phyloP scores from a whole-genome alignment of 2,329 filamentous ascomycete genomes.

The Incumbomyces delicatus region DNA sequence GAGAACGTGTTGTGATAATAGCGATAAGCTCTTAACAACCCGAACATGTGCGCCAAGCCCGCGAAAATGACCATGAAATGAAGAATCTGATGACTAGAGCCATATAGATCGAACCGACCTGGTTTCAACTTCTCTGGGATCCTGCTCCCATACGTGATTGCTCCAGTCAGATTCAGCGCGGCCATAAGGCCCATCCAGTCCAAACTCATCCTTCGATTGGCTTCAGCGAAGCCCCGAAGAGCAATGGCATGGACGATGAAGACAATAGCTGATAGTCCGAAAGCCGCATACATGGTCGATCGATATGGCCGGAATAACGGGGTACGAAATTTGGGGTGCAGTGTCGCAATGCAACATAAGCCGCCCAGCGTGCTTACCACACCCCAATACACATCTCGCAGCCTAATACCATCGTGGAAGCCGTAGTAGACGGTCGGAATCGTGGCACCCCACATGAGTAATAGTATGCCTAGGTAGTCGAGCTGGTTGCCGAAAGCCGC shows the following conservation, averaged over 20 bases:
- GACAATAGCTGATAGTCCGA: too few species aligned
- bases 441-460: conserved; percentile 53
- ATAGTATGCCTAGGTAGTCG: conserved; percentile 53
- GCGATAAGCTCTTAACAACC: conserved; percentile 26
- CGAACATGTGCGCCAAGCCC: conserved; percentile 29
- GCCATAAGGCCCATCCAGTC: too few species aligned
- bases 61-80: conserved; percentile 39
- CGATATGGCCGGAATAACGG: too few species aligned
- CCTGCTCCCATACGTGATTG: conserved; percentile 16
- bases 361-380: too few species aligned
- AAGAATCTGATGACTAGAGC: conserved; percentile 42
- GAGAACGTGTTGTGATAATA: too few species aligned
- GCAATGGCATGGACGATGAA: too few species aligned
- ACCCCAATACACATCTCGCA: conserved; percentile 27
- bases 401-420: conserved; percentile 25
- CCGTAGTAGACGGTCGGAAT: conserved; percentile 50
- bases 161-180: too few species aligned
- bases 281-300: too few species aligned
- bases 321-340: too few species aligned
- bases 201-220: too few species aligned
- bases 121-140: conserved; percentile 38
- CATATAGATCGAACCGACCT: conserved; percentile 37
- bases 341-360: too few species aligned
- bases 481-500: conserved; percentile 46
- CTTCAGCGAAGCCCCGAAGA: too few species aligned